Evolutionary conservation across 2,329 filamentous ascomycete species (phyloP), one percentile per base, ranked within the genome.

Genomic region (Sphaerulina vaccinii): DNA sequence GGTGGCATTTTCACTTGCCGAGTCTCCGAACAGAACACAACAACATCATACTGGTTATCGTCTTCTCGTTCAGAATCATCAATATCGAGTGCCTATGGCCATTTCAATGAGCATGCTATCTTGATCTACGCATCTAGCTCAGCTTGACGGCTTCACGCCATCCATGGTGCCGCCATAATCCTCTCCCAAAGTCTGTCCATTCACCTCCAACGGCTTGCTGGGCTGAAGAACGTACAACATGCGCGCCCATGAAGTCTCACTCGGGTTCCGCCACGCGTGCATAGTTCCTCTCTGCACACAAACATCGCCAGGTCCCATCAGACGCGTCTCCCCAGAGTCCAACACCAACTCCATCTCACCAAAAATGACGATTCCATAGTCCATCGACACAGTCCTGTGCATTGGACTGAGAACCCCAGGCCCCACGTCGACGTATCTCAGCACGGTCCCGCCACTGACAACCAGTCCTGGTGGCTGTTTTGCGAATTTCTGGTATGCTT

Each of bases 391-490:
- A 0, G 67, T 69, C 2, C 67, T 56, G 43, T 68, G 65, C 64
- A 68, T 69, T 1, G 62, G 61, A 5, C 60, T 65, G 7, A 46
- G 44, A 10, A 39, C 22, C 2, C 61, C 63, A 8, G 64, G 64
- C 6, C 45, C 49, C 43, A 63, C 60, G 44, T 67, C 65, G 49
- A 54, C 54, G 19, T 52, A 24, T 41, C 74, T 70, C 36, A 75
- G 65, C 9, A 77, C 74, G 1, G 75, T 74, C 8, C 76, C 76
- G 23, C 67, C 68, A 1, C 73, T 71, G 33, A 79, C 68, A 15
- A 74, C 72, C 2, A 82, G 66, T 2, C 78, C 78, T 0, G 78
- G 79, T 0, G 73, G 67, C 36, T 70, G 62, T 10, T 68, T 58
- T 7, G 78, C 68, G 57, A 72, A 75, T 29, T 63, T 58, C 27